These are phyloP conservation scores for Paecilomyces variotii DNA, from an alignment of 2,329 filamentous ascomycete species.

Conservation along the genomic window DNA sequence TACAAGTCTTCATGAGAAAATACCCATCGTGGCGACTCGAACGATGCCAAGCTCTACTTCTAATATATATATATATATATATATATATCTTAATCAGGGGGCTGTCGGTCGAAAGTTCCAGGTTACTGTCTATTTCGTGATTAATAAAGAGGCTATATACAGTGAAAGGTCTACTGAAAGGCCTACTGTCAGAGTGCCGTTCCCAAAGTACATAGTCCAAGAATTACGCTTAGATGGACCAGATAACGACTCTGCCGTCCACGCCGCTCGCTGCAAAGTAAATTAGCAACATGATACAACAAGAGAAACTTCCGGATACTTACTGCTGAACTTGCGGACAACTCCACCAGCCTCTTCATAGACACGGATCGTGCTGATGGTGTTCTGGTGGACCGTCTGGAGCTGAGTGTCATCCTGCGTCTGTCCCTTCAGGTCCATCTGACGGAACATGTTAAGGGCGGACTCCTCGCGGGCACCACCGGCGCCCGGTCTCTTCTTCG, in stretches of 20 bases:
- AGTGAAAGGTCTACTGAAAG: background rate
- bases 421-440: slow-evolving; percentile 98
- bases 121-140: background rate
- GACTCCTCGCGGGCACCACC: slow-evolving; percentile 70
- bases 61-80: background rate
- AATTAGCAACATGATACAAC: slow-evolving; percentile 10
- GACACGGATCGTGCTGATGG: slow-evolving; percentile 73
- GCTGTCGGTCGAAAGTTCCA: background rate
- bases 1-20: no score
- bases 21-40: background rate
- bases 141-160: background rate
- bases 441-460: slow-evolving; percentile 93
- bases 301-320: slow-evolving; percentile 30
- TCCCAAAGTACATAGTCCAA: background rate
- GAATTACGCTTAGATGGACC: slow-evolving; percentile 49
- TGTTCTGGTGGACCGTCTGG: slow-evolving; percentile 95
- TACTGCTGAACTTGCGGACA: slow-evolving; percentile 79
- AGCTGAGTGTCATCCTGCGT: slow-evolving; percentile 85
- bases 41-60: background rate
- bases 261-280: slow-evolving; percentile 62
- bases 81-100: no score
- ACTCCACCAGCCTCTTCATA: slow-evolving; percentile 59
- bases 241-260: slow-evolving; percentile 74
- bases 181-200: background rate
- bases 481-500: slow-evolving; percentile 55